Conservation (phyloP, 805 yeast genomes). For the Candida taoyuanica region DNA sequence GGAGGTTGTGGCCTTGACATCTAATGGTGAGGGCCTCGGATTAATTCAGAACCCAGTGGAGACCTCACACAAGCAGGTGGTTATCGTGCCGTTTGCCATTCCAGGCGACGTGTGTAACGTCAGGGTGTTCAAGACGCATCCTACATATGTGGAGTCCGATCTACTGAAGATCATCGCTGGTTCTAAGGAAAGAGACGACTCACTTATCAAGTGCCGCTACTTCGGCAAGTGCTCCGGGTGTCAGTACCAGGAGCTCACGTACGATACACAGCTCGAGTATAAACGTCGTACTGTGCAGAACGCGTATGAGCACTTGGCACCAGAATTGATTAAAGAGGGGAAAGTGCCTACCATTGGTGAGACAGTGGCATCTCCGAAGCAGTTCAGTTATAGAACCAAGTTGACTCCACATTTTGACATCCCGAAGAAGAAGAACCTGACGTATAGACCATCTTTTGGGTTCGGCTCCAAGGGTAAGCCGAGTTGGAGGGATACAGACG, state of each 20-base stretch:
- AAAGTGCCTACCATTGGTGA: slow-evolving; percentile 56
- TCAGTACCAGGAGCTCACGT: slow-evolving; percentile 79
- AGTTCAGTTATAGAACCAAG: slow-evolving; percentile 81
- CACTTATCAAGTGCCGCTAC: slow-evolving; percentile 68
- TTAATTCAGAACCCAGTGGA: slow-evolving; percentile 57
- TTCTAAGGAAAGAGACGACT: slow-evolving; percentile 46
- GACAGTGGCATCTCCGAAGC: slow-evolving; percentile 73
- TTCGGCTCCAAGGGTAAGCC: slow-evolving; percentile 86
- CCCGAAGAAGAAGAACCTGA: slow-evolving; percentile 47
- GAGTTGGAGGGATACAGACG: slow-evolving; percentile 50
- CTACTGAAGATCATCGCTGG: slow-evolving; percentile 46
- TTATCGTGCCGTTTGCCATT: slow-evolving; percentile 77
- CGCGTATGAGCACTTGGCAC: slow-evolving; percentile 79
- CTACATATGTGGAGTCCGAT: slow-evolving; percentile 71
- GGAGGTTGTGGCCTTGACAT: slow-evolving; percentile 50
- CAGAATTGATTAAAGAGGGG: slow-evolving; percentile 38
- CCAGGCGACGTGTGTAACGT: slow-evolving; percentile 79
- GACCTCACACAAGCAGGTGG: slow-evolving; percentile 47
- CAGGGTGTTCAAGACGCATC: slow-evolving; percentile 74
- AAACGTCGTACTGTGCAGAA: slow-evolving; percentile 72
- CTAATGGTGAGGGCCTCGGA: slow-evolving; percentile 88
- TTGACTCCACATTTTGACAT: slow-evolving; percentile 92
- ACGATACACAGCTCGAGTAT: slow-evolving; percentile 64
- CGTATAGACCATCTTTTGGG: slow-evolving; percentile 68
- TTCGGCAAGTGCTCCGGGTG: slow-evolving; percentile 95